Base-by-base conservation (phyloP, 1,139 yeast species). In the Groenewaldozyma auringiensis region DNA sequence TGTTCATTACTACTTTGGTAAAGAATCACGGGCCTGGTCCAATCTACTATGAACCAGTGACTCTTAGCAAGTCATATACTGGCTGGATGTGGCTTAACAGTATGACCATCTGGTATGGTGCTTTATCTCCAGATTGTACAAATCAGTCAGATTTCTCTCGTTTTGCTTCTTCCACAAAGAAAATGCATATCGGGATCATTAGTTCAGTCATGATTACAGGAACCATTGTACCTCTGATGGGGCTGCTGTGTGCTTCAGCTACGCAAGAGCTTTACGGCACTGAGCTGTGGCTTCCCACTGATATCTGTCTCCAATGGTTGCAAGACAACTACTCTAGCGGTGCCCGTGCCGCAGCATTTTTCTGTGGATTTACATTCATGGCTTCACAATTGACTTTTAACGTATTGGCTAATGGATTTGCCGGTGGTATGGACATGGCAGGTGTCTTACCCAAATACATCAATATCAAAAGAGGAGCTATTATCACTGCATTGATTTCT, bases 371-470 rank as follows among this genome's bases (percentile, higher is more conserved):
- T 9, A 65, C 72, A 2, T 73, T 75, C 57, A 61, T 67, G 22
- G 53, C 69, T 38, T 74, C 77, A 4, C 76, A 72, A 52, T 58
- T 75, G 22, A 70, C 74, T 42, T 68, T 74, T 44, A 75, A 75
- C 40, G 67, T 70, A 16, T 67, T 74, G 43, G 75, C 72, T 45
- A 72, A 75, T 57, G 78, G 76, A 14, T 66, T 73, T 48, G 73
- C 79, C 2, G 74, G 74, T 49, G 79, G 79, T 37, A 73, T 73
- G 68, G 79, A 74, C 58, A 57, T 74, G 43, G 66, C 76, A 2
- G 76, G 77, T 40, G 53, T 74, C 16, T 58, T 69, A 37, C 79
- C 79, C 21, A 67, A 62, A 48, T 75, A 71, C 55, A 65, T 76
- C 53, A 72, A 73, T 50, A 74, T 76, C 49, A 64, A 64, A 48